Evolutionary conservation across 2,329 filamentous ascomycete genomes (phyloP).

Genomic region (Trichoderma sp.): DNA sequence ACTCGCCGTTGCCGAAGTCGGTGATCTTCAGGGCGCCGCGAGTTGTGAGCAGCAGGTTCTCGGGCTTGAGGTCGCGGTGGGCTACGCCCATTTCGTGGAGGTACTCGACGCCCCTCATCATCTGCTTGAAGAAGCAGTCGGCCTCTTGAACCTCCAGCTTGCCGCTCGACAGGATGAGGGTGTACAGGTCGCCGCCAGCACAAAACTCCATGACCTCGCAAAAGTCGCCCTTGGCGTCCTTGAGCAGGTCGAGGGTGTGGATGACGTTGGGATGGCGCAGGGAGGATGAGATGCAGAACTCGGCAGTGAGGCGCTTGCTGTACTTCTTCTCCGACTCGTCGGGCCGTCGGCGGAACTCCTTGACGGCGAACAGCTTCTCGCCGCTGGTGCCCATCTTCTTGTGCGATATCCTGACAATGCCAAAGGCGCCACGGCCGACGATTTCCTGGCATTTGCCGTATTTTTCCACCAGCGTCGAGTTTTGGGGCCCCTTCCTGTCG

Average conservation of each 20-base stretch:
- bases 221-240: conserved; percentile 95
- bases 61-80: conserved; percentile 93
- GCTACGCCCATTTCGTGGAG: conserved; percentile 99
- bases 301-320: conserved; percentile 93
- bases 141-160: conserved; percentile 92
- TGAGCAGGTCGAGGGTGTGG: conserved; percentile 90
- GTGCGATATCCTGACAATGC: conserved; percentile 95
- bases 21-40: conserved; percentile 95
- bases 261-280: conserved; percentile 97
- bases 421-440: conserved; percentile 93
- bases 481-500: conserved; percentile 76
- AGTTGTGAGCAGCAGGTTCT: conserved; percentile 91
- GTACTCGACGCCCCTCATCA: conserved; percentile 98
- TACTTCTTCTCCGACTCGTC: conserved; percentile 97
- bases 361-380: conserved; percentile 95
- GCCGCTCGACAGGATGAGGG: conserved; percentile 83
- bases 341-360: conserved; percentile 92
- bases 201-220: conserved; percentile 99
- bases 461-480: conserved; percentile 81
- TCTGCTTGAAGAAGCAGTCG: conserved; percentile 98
- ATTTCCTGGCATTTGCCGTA: conserved; percentile 99
- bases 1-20: conserved; percentile 98
- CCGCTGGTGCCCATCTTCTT: conserved; percentile 81
- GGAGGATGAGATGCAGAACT: conserved; percentile 98
- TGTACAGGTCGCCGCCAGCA: conserved; percentile 93